Evolutionary conservation across 2,329 filamentous ascomycete species (phyloP).

Genomic region (Xylariomycetidae sp.): DNA sequence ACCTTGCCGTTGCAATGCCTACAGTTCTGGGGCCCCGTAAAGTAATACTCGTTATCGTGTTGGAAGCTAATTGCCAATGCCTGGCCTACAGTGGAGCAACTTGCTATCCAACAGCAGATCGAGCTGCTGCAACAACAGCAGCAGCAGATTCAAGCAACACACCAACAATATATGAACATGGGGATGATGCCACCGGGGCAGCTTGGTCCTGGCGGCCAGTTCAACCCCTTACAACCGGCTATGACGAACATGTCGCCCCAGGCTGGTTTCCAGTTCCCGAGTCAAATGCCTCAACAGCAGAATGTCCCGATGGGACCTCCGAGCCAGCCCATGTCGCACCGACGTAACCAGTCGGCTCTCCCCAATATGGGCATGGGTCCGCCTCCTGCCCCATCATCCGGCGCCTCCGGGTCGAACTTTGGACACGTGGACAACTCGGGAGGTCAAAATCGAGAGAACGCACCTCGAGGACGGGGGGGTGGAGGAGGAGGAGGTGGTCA

Average conservation of each 20-base stretch:
- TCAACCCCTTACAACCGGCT: constrained; percentile 73
- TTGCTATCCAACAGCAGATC: constrained; percentile 96
- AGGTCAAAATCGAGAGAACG: constrained; percentile 61
- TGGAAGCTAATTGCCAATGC: too few relatives aligned
- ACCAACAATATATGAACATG: constrained; percentile 98
- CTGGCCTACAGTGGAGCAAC: constrained; percentile 91
- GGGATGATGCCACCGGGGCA: constrained; percentile 88
- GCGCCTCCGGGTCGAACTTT: constrained; percentile 74
- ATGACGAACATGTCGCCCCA: constrained; percentile 76
- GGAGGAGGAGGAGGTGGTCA: constrained; percentile 73
- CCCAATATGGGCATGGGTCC: constrained; percentile 88
- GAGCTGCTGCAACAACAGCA: constrained; percentile 96
- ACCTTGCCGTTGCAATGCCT: too few relatives aligned
- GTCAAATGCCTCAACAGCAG: constrained; percentile 65
- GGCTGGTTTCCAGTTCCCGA: constrained; percentile 84
- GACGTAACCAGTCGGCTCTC: constrained; percentile 95
- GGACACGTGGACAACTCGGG: constrained; percentile 70
- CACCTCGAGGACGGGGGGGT: constrained; percentile 61
- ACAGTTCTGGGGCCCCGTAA: too few relatives aligned
- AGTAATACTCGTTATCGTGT: too few relatives aligned
- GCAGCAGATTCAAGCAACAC: constrained; percentile 92
- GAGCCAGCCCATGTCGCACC: constrained; percentile 78
- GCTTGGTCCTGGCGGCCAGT: constrained; percentile 65
- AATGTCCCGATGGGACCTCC: constrained; percentile 71
- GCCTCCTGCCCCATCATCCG: constrained; percentile 87